Conservation (phyloP, 1,284 basidiomycete genomes). For the Naganishia sp. region DNA sequence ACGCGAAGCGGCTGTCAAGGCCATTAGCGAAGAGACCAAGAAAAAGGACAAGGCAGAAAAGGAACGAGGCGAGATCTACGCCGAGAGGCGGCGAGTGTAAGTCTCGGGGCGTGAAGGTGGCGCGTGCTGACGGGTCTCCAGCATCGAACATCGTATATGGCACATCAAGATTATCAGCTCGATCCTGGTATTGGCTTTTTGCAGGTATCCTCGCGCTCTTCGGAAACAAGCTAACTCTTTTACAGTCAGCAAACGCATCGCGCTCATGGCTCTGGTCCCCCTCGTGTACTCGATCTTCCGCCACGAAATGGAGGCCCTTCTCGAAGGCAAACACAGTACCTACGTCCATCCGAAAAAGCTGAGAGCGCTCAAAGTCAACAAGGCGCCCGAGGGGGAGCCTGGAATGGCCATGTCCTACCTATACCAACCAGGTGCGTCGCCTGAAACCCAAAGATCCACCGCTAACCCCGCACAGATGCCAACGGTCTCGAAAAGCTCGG, state of each 20-base stretch:
- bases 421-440: conserved; percentile 29
- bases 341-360: conserved; percentile 17
- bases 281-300: conserved; percentile 33
- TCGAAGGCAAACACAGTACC: conserved; percentile 29
- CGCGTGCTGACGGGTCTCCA: neutral
- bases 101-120: neutral
- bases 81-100: conserved; percentile 29
- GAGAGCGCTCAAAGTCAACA: conserved; percentile 29
- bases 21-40: conserved; percentile 24
- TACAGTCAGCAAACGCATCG: conserved; percentile 31
- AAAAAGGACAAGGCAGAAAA: conserved; percentile 31
- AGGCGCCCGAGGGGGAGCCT: conserved; percentile 23
- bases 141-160: conserved; percentile 32
- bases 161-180: conserved; percentile 33
- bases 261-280: conserved; percentile 31
- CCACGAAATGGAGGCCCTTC: conserved; percentile 26
- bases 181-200: conserved; percentile 31
- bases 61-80: conserved; percentile 29
- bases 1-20: conserved; percentile 28
- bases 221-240: no score
- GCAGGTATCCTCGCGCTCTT: conserved; percentile 2
- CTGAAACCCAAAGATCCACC: neutral
- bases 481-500: conserved; percentile 6
- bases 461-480: conserved; percentile 1
- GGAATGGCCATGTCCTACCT: conserved; percentile 33